A percentile compares a stretch with the other conserved stretches of the same genome.
Conservation (phyloP, 495 filamentous ascomycete species). For the Sphaerosporella brunnea region DNA sequence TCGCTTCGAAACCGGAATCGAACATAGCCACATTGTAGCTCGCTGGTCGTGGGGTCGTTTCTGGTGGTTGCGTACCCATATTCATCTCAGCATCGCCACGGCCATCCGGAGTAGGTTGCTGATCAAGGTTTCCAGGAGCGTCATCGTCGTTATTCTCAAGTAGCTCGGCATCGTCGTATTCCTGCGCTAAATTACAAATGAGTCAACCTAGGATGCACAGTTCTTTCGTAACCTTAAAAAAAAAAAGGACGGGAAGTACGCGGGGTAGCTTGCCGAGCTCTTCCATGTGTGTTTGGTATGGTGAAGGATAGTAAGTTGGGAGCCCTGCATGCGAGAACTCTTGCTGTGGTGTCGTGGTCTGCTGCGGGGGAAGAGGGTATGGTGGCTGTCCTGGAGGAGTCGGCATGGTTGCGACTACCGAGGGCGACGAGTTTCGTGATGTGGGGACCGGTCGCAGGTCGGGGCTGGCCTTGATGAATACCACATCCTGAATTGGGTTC, state of each 20-base stretch:
- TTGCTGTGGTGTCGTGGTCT: conserved; percentile 22
- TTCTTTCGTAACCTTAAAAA: conserved; percentile 37
- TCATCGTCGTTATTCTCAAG: conserved; percentile 81
- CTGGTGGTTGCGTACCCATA: conserved; percentile 6
- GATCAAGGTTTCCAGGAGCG: conserved; percentile 17
- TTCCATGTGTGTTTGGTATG: conserved; percentile 86
- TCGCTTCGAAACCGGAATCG: conserved; percentile 22
- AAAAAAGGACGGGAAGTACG: conserved; percentile 33
- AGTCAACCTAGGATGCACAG: conserved; percentile 70
- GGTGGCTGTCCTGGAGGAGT: conserved; percentile 28
- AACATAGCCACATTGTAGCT: conserved; percentile 18
- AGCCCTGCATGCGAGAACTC: conserved; percentile 22
- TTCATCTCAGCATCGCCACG: conserved; percentile 19
- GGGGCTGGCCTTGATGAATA: conserved; percentile 25
- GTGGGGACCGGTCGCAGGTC: conserved; percentile 16
- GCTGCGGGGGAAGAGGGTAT: conserved; percentile 26
- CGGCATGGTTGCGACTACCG: conserved; percentile 27
- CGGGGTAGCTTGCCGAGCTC: conserved; percentile 86
- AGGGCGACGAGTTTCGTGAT: conserved; percentile 25
- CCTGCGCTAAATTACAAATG: conserved; percentile 71
- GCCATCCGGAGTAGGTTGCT: conserved; percentile 17
- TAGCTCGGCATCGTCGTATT: conserved; percentile 85
- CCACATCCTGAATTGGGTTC: conserved; percentile 20
- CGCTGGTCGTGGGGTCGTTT: conserved; percentile 12
- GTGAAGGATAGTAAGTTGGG: conserved; percentile 52